phyloP scores from a whole-genome alignment of 805 yeast species.

The Candida arabinofermentans region DNA sequence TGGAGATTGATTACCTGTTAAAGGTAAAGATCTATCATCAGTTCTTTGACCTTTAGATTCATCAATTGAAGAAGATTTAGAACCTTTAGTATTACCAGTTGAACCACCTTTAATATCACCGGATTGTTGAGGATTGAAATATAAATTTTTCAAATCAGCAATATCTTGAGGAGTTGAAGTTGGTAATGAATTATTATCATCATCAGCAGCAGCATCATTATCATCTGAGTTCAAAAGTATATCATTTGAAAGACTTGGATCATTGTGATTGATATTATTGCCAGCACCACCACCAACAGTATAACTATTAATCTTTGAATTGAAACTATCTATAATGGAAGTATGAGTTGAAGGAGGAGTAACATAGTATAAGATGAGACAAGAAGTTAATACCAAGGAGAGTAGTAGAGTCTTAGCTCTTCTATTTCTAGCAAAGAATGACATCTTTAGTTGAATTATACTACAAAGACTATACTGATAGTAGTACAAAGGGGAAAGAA shows the following conservation, averaged over 20 bases:
- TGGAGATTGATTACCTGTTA: conserved; percentile 24
- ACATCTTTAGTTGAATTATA: background rate
- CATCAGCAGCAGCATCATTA: too few relatives aligned
- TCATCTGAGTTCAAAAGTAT: too few relatives aligned
- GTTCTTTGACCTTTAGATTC: conserved; percentile 22
- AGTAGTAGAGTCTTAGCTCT: conserved; percentile 12
- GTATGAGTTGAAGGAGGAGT: too few relatives aligned
- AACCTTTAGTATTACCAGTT: conserved; percentile 25
- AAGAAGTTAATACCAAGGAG: too few relatives aligned
- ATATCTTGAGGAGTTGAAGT: conserved; percentile 17
- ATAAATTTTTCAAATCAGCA: conserved; percentile 21
- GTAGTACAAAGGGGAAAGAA: background rate
- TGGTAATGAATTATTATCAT: too few relatives aligned
- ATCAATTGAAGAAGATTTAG: conserved; percentile 16
- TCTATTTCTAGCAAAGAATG: conserved; percentile 16
- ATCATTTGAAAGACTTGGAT: too few relatives aligned
- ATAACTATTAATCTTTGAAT: too few relatives aligned
- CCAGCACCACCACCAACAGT: too few relatives aligned
- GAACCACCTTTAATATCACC: conserved; percentile 25
- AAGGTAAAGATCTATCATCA: conserved; percentile 28
- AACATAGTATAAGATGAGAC: too few relatives aligned
- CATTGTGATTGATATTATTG: too few relatives aligned
- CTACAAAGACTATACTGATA: background rate
- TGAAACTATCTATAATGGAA: too few relatives aligned
- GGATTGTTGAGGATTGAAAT: conserved; percentile 16